Base-by-base conservation (phyloP, 2,329 filamentous ascomycete genomes). In the Calonectria ilicicola region DNA sequence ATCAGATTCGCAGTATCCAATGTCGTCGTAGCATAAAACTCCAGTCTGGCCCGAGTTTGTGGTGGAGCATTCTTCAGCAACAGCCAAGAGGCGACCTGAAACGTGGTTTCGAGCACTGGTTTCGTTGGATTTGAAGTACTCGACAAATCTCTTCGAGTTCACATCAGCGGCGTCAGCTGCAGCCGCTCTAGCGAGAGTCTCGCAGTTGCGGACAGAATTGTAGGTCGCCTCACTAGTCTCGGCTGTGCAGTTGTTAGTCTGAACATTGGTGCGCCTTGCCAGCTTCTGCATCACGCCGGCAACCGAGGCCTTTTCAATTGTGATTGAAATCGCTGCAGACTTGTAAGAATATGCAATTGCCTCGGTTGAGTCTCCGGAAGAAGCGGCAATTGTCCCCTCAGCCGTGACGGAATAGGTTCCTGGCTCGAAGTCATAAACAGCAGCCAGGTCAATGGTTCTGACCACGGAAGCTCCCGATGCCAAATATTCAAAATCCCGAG, bases 121-220 rank as follows among this genome's bases (percentile, higher is more conserved):
- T 35, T 77, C 72, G 58, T 77, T 77, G 3, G 75, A 77, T 19
- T 77, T 77, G 74, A 77, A 77, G 35, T 76, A 77, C 64, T 77
- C 76, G 1, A 77, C 69, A 12, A 77, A 77, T 35, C 74, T 67
- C 1, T 69, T 46, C 0, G 76, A 77, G 8, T 72, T 65, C 4
- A 68, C 29, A 1, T 77, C 38, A 0, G 75, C 63, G 0, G 76
- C 75, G 40, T 77, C 76, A 0, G 68, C 70, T 1, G 74, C 75
- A 1, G 76, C 75, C 7, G 76, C 76, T 1, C 70, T 69, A 14
- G 76, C 75, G 2, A 77, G 69, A 3, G 26, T n/a, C 26, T 72
- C 73, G 19, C 76, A 77, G 63, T 77, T 77, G 4, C 26, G 38
- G 0, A 77, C 47, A 9, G 49, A 47, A 4, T 77, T 60, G 5